Percentiles rank a stretch among this genome's conserved stretches.
phyloP scores from a whole-genome alignment of 164 flowering plant species.

The Liriodendron chinense region DNA sequence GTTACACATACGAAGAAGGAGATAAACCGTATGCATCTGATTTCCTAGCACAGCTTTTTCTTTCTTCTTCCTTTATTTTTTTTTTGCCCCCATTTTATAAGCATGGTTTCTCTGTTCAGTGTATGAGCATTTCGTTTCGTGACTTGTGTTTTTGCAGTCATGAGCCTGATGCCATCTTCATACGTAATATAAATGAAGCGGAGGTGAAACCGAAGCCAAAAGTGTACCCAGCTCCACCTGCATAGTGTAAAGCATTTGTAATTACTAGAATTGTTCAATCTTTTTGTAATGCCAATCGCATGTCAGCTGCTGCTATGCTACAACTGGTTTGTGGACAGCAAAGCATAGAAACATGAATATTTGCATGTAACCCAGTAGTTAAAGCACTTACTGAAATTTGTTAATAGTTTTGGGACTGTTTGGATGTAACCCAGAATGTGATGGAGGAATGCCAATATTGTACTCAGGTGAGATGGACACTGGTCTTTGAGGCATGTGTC shows the following conservation, averaged over 20 bases:
- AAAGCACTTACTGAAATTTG: too few relatives aligned
- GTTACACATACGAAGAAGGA: constrained; percentile 96
- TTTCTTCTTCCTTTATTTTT: neutral
- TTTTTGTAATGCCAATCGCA: neutral
- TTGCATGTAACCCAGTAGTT: too few relatives aligned
- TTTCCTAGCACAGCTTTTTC: neutral
- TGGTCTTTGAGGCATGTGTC: too few relatives aligned
- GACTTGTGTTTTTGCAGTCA: constrained; percentile 51
- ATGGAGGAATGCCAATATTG: too few relatives aligned
- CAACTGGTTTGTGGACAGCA: too few relatives aligned
- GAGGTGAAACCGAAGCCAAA: constrained; percentile 98
- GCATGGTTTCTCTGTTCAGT: neutral
- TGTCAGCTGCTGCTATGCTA: neutral
- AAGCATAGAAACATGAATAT: too few relatives aligned
- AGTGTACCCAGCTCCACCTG: constrained; percentile 53
- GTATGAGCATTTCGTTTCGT: neutral
- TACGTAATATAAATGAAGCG: constrained; percentile 86
- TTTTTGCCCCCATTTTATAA: too few relatives aligned
- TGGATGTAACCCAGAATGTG: too few relatives aligned
- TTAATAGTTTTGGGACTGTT: too few relatives aligned
- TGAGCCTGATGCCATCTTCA: constrained; percentile 85
- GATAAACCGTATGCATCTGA: constrained; percentile 63
- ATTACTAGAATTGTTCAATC: neutral
- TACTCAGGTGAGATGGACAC: too few relatives aligned
- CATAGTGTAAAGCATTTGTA: constrained; percentile 3